Evolutionary conservation across 345 rosid genomes (phyloP).

Genomic region (Hypericum perforatum): DNA sequence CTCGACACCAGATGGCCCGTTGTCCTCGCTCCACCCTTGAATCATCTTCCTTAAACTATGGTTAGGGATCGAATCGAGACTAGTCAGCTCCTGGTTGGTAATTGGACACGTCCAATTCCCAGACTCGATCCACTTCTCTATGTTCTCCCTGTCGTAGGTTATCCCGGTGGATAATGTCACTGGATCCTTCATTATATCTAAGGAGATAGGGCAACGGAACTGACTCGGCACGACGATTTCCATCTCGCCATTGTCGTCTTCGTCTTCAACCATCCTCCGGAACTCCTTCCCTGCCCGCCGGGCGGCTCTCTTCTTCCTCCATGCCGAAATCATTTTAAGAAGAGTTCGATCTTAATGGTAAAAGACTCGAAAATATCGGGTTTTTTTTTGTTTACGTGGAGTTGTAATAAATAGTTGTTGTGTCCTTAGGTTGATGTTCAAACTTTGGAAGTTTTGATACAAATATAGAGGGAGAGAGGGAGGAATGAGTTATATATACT

Average conservation of each 20-base stretch:
- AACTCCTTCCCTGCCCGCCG: constrained; percentile 24
- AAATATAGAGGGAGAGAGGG: neutral
- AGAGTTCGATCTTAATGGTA: too few relatives aligned
- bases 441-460: constrained; percentile 1
- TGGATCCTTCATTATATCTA: constrained; percentile 88
- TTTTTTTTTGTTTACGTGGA: too few relatives aligned
- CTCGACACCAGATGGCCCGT: constrained; percentile 41
- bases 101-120: constrained; percentile 67
- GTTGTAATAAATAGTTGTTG: too few relatives aligned
- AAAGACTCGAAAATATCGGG: too few relatives aligned
- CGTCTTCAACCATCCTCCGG: neutral
- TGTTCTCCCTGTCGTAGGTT: constrained; percentile 66
- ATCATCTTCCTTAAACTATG: constrained; percentile 57
- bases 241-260: constrained; percentile 13
- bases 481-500: neutral
- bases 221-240: constrained; percentile 45
- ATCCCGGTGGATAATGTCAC: constrained; percentile 76
- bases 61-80: constrained; percentile 64
- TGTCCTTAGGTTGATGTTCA: constrained; percentile 27
- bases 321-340: constrained; percentile 46
- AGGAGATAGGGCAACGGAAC: constrained; percentile 73
- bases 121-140: constrained; percentile 69
- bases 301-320: constrained; percentile 39
- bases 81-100: constrained; percentile 41
- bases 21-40: constrained; percentile 74